Conservation (phyloP, 192 early-diverging fungal species). For the Podila horticola region DNA sequence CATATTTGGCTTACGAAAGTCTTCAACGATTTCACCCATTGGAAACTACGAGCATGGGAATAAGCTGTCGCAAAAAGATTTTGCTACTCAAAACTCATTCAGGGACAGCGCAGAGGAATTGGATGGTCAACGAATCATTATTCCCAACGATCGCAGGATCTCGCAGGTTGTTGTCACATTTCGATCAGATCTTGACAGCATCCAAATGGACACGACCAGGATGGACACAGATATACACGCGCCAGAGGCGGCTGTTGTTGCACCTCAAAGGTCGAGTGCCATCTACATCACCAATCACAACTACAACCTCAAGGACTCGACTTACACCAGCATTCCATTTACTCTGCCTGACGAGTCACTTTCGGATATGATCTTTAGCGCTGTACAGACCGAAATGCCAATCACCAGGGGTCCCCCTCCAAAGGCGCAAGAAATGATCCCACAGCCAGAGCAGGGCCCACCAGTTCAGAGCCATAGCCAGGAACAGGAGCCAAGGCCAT, state of each 20-base stretch:
- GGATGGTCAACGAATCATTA: background rate
- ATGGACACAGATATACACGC: background rate
- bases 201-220: background rate
- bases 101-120: conserved; percentile 3
- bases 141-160: conserved; percentile 13
- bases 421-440: background rate
- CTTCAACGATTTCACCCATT: conserved; percentile 17
- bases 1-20: conserved; percentile 17
- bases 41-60: background rate
- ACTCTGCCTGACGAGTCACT: conserved; percentile 29
- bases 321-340: conserved; percentile 5
- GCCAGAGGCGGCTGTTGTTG: background rate
- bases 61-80: background rate
- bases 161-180: conserved; percentile 42
- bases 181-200: background rate
- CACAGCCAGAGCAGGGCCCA: background rate
- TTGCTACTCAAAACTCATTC: background rate
- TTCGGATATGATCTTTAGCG: conserved; percentile 40
- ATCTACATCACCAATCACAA: conserved; percentile 10
- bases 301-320: conserved; percentile 6
- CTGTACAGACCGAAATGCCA: background rate
- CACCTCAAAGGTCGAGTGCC: conserved; percentile 2
- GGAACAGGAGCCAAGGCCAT: background rate
- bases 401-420: background rate
- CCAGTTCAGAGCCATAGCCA: background rate